These are phyloP conservation scores for Vigna mungo DNA, from an alignment of 306 rosid genomes.

Conservation along the genomic window DNA sequence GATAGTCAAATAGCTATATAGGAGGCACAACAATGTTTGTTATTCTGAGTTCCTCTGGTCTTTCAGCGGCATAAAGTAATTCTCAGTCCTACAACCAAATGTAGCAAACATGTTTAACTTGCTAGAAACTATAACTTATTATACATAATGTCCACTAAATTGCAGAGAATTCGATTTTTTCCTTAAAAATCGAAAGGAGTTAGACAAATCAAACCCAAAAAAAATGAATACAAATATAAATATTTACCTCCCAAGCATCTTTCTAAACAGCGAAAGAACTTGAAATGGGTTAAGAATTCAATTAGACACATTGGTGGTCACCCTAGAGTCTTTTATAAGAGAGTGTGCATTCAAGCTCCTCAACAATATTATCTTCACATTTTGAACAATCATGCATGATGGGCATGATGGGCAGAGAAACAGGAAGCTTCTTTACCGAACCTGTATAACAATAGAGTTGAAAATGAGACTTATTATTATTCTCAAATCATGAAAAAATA, in stretches of 20 bases:
- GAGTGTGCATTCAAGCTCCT: conserved; percentile 65
- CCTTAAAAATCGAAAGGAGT: not conserved
- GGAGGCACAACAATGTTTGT: conserved; percentile 83
- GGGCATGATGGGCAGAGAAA: conserved; percentile 52
- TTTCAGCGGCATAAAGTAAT: conserved; percentile 71
- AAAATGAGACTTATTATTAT: too few species aligned
- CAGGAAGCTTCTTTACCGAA: conserved; percentile 66
- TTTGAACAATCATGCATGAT: conserved; percentile 69
- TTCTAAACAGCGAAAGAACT: conserved; percentile 69
- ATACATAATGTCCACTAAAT: conserved; percentile 18
- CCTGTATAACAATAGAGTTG: conserved; percentile 54
- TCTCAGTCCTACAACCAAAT: conserved; percentile 77
- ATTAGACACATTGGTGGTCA: conserved; percentile 43
- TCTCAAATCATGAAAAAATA: too few species aligned
- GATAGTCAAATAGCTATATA: conserved; percentile 82
- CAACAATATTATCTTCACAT: conserved; percentile 54
- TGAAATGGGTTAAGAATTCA: conserved; percentile 58
- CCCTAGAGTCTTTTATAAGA: conserved; percentile 58
- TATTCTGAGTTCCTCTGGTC: conserved; percentile 82
- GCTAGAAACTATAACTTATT: conserved; percentile 40
- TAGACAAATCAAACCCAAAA: conserved; percentile 40
- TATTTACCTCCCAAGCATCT: conserved; percentile 75
- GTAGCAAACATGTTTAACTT: conserved; percentile 36
- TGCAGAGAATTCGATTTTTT: not conserved
- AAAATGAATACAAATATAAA: conserved; percentile 31